Evolutionary conservation across 1,139 yeast genomes (phyloP).

Genomic region (Magnusiomyces tetraspermus): DNA sequence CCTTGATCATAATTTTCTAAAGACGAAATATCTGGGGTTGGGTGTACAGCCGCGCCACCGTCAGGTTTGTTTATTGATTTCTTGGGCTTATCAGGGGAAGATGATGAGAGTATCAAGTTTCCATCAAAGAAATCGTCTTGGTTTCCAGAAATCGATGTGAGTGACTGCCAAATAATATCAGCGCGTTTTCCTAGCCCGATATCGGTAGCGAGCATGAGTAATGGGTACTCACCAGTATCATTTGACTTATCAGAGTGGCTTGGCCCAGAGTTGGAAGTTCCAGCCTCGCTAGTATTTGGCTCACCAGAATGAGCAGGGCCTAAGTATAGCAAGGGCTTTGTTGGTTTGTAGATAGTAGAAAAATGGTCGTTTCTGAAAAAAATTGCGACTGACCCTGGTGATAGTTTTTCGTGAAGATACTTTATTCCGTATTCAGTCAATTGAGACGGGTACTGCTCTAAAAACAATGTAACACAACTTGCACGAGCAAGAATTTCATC

Average conservation of each 20-base stretch:
- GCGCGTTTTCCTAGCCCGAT: conserved; percentile 45
- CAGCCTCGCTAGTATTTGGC: background rate
- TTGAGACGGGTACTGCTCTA: conserved; percentile 53
- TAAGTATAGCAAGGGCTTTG: conserved; percentile 11
- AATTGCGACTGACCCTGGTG: conserved; percentile 45
- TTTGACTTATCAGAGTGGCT: background rate
- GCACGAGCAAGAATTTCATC: conserved; percentile 12
- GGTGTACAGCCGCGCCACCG: background rate
- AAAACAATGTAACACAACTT: conserved; percentile 33
- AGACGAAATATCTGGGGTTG: background rate
- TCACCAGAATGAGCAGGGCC: background rate
- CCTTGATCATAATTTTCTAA: background rate
- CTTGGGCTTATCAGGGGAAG: background rate
- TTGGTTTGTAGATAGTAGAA: conserved; percentile 53
- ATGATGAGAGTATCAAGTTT: conserved; percentile 24
- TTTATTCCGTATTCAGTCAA: conserved; percentile 55
- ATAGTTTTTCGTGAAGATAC: conserved; percentile 35
- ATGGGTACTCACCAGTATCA: conserved; percentile 29
- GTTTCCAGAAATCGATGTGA: conserved; percentile 55
- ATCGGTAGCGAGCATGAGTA: conserved; percentile 65
- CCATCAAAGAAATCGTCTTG: conserved; percentile 61
- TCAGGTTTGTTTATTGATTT: background rate
- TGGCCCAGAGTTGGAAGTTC: background rate
- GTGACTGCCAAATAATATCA: conserved; percentile 66
- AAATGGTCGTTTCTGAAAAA: conserved; percentile 84